Conservation (phyloP, 2,329 filamentous ascomycete genomes). For the Fusarium armeniacum region DNA sequence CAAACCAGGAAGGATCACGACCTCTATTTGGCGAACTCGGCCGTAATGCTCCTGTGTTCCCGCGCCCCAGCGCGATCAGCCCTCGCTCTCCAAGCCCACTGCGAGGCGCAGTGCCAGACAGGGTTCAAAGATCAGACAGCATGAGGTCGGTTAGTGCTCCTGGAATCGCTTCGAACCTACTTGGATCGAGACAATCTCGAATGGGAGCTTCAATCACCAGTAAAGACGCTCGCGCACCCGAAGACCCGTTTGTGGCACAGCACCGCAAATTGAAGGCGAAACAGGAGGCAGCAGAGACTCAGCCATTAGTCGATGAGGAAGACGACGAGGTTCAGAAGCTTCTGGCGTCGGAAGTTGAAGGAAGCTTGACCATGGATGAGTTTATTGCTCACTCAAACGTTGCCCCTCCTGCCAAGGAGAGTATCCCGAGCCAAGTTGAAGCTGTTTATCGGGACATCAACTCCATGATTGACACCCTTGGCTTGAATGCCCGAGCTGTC, state of each 20-base stretch:
- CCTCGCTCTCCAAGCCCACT: slow-evolving; percentile 81
- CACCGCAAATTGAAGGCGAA: slow-evolving; percentile 67
- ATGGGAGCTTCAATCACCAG: slow-evolving; percentile 58
- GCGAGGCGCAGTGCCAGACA: slow-evolving; percentile 68
- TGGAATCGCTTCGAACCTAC: slow-evolving; percentile 68
- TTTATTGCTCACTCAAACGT: slow-evolving; percentile 75
- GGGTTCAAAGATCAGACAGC: slow-evolving; percentile 63
- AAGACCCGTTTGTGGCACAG: slow-evolving; percentile 64
- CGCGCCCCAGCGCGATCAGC: slow-evolving; percentile 67
- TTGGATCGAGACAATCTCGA: slow-evolving; percentile 59
- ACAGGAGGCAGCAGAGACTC: slow-evolving; percentile 69
- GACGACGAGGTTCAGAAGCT: slow-evolving; percentile 76
- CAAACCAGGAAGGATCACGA: slow-evolving; percentile 60
- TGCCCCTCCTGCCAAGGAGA: slow-evolving; percentile 66
- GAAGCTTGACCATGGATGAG: slow-evolving; percentile 73
- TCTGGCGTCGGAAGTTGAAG: slow-evolving; percentile 71
- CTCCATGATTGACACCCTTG: slow-evolving; percentile 93
- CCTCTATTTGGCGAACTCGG: slow-evolving; percentile 69
- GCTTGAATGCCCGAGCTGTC: slow-evolving; percentile 82
- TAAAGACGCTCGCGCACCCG: slow-evolving; percentile 54
- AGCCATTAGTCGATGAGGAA: slow-evolving; percentile 75
- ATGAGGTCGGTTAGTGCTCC: slow-evolving; percentile 72
- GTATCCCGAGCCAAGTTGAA: slow-evolving; percentile 73
- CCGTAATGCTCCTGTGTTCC: slow-evolving; percentile 66
- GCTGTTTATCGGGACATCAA: slow-evolving; percentile 85